Conservation (phyloP, 257 asterid genomes). For the Rhazya stricta region DNA sequence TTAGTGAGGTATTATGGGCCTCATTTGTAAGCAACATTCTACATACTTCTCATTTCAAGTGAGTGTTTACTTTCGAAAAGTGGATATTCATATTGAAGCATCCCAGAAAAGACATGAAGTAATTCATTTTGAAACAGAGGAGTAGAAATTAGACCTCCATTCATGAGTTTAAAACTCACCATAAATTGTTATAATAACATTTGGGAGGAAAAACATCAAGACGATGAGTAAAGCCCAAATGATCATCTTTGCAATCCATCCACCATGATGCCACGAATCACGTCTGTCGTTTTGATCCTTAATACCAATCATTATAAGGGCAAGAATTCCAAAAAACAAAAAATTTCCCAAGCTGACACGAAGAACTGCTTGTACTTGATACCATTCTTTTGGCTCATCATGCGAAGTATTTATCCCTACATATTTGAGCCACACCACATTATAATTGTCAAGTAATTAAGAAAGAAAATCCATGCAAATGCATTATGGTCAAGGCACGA, state of each 20-base stretch:
- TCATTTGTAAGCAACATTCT: background rate
- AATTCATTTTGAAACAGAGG: background rate
- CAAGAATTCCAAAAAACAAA: conserved; percentile 75
- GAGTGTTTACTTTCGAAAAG: background rate
- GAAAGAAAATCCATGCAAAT: background rate
- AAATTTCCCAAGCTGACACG: conserved; percentile 97
- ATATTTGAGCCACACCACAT: conserved; percentile 20
- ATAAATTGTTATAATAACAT: conserved; percentile 46
- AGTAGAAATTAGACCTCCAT: background rate
- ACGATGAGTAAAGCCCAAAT: conserved; percentile 71
- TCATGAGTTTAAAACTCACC: conserved; percentile 39
- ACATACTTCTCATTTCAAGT: background rate
- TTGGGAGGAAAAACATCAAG: conserved; percentile 93
- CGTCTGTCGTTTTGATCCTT: conserved; percentile 94
- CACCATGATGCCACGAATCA: conserved; percentile 84
- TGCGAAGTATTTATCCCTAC: conserved; percentile 85
- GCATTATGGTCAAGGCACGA: background rate
- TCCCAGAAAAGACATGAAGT: background rate
- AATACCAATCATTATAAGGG: conserved; percentile 85
- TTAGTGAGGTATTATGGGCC: background rate
- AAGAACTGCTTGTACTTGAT: conserved; percentile 84
- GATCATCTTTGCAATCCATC: conserved; percentile 75
- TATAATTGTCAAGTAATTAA: background rate
- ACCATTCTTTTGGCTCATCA: conserved; percentile 66
- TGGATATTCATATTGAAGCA: background rate